phyloP scores from a whole-genome alignment of 2,329 filamentous ascomycete genomes.

The Septoria linicola region DNA sequence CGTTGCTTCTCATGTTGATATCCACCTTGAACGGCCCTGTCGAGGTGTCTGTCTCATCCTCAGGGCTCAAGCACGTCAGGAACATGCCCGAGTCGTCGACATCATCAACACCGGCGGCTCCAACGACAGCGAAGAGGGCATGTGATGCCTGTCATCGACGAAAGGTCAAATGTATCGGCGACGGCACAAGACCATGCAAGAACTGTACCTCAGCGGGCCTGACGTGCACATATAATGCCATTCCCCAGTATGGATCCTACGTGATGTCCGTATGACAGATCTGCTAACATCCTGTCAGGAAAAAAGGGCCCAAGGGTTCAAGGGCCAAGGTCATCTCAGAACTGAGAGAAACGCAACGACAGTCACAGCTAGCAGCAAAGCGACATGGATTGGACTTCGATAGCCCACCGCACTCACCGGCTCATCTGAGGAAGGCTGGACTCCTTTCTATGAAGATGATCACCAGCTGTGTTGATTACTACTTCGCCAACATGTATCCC shows the following conservation, averaged over 20 bases:
- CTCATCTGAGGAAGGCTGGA: conserved; percentile 49
- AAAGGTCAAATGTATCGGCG: conserved; percentile 54
- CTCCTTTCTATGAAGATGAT: conserved; percentile 53
- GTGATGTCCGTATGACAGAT: neutral
- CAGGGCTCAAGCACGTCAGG: conserved; percentile 13
- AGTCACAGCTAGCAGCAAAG: conserved; percentile 47
- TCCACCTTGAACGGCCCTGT: conserved; percentile 26
- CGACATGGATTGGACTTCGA: conserved; percentile 42
- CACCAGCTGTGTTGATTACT: conserved; percentile 58
- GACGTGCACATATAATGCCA: conserved; percentile 63
- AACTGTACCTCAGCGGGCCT: conserved; percentile 60
- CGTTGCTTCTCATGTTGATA: conserved; percentile 25
- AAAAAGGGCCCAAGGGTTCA: conserved; percentile 63
- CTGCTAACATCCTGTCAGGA: conserved; percentile 31
- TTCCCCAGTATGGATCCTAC: conserved; percentile 49
- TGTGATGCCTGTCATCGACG: conserved; percentile 47
- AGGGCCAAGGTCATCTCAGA: conserved; percentile 64
- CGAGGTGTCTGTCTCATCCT: conserved; percentile 25
- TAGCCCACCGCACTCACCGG: conserved; percentile 42
- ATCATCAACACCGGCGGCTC: conserved; percentile 17
- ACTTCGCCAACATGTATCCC: conserved; percentile 63
- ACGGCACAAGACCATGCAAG: conserved; percentile 56
- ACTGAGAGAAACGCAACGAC: conserved; percentile 54
- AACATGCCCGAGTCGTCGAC: conserved; percentile 26
- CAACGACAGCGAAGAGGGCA: conserved; percentile 34